Evolutionary conservation across 139 green algal species (phyloP), one percentile per base, ranked within the genome.

Genomic region (Chlorella sorokiniana): DNA sequence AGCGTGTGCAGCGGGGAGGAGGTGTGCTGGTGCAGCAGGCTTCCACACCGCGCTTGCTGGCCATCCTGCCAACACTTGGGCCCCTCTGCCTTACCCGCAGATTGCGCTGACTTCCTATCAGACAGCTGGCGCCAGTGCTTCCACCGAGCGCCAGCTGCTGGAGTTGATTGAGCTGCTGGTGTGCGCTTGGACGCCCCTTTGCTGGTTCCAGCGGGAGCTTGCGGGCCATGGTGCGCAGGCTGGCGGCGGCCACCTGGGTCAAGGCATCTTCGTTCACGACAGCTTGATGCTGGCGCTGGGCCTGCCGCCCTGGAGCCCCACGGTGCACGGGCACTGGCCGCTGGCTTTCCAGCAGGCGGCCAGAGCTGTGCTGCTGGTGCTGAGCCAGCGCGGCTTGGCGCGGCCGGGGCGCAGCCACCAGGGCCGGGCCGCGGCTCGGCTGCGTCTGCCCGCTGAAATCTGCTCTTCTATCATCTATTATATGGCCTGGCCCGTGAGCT

Each of bases 131-230:
- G 35, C 45, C 16, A n/a, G 35, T 6, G 71, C 71, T 23, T 22
- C 71, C 33, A 78, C 31, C 33, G 71, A 78, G 48, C 31, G 48
- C 20, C 33, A 78, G 45, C 45, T 64, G 31, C 33, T 64, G 48
- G 31, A 29, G 1, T 31, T 78, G 1, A 33, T 78, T 23, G 71
- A 64, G 22, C 6, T 64, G 45, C 71, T 78, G 48, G 45, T 45
- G 22, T 31, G 9, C 45, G 71, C 45, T 27, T 45, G 71, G 6
- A 45, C 71, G 20, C 20, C 45, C 20, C 65, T 45, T 42, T 4
- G 1, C 31, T 31, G 71, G 31, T 78, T 78, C 35, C 45, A 65
- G 33, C 0, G 33, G 11, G 71, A 78, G 20, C 71, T 65, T 14
- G n/a, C 11, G 56, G 45, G 10, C 10, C 8, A 25, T 10, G 20